Evolutionary conservation across 176 grass and related monocot species (phyloP).

Genomic region (Phyllostachys edulis): DNA sequence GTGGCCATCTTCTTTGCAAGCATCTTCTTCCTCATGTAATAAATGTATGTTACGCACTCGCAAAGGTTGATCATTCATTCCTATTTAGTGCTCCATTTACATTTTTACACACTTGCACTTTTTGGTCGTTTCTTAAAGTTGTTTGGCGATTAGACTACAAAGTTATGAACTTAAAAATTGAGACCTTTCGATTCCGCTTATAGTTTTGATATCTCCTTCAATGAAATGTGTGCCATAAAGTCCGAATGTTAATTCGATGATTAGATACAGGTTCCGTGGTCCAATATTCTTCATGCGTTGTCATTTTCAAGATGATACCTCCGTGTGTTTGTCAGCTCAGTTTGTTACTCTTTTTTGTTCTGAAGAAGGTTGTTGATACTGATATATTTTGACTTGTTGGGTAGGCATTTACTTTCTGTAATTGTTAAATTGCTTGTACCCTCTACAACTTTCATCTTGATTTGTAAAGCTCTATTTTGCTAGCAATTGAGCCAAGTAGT

Average conservation of each 20-base stretch:
- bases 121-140: conserved; percentile 6
- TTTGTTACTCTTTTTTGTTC: not conserved
- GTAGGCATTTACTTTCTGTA: not conserved
- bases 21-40: conserved; percentile 72
- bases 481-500: too few relatives aligned
- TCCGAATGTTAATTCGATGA: not conserved
- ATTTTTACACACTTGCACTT: not conserved
- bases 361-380: not conserved
- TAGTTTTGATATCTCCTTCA: not conserved
- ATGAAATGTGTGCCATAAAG: conserved; percentile 11
- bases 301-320: not conserved
- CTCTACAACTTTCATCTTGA: not conserved
- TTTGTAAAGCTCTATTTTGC: conserved; percentile 4
- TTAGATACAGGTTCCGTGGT: not conserved
- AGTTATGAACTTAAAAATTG: not conserved
- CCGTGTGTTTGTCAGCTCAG: not conserved
- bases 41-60: conserved; percentile 62
- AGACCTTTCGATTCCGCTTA: not conserved
- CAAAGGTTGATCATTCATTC: conserved; percentile 17
- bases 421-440: not conserved
- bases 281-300: not conserved
- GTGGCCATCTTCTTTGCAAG: conserved; percentile 75
- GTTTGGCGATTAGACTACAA: not conserved
- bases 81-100: not conserved
- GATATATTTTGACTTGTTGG: not conserved